Base-by-base conservation (phyloP, 257 asterid genomes). In the Rhazya stricta region DNA sequence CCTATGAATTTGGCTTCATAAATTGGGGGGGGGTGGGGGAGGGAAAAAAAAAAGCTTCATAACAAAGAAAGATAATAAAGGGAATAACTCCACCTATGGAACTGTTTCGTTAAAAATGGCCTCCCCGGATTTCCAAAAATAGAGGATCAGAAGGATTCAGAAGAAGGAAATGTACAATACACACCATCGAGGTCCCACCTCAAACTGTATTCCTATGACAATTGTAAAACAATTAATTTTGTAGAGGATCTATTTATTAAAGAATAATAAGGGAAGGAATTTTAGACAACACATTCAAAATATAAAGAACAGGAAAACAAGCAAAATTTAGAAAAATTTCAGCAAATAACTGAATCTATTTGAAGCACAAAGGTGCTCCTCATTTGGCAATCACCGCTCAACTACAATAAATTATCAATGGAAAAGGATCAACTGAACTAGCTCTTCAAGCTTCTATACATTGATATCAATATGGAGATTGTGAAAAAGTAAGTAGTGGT, bases 71-170 rank as follows among this genome's bases (percentile, higher is more conserved):
- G 34, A 36, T 19, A 6, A 36, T 65, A 36, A 43, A 32, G 2
- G 39, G 1, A 29, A 72, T 4, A 41, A 32, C 67, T 79, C 48
- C 48, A 85, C 99, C 99, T 86, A n/a, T 84, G 84, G 34, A 87
- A 72, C 88, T 92, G 99, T 57, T 85, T 80, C 75, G n/a, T 70
- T 83, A 61, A 94, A 87, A 83, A 92, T 92, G 30, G 99, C 96
- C 81, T 88, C 94, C 77, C 99, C 99, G 79, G 79, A 94, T 92
- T 83, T 89, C 81, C 43, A 89, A 72, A 86, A 94, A 94, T 78
- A 94, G 83, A 76, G 98, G 89, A 79, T 94, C 99, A 53, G 99
- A 88, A 68, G 99, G 97, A 82, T 89, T 92, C n/a, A n/a, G n/a
- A 18, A 94, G 89, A 88, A 94, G 99, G 85, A 83, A n/a, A 92